phyloP scores from a whole-genome alignment of 108 stramenopile species.

The Parmales sp. region DNA sequence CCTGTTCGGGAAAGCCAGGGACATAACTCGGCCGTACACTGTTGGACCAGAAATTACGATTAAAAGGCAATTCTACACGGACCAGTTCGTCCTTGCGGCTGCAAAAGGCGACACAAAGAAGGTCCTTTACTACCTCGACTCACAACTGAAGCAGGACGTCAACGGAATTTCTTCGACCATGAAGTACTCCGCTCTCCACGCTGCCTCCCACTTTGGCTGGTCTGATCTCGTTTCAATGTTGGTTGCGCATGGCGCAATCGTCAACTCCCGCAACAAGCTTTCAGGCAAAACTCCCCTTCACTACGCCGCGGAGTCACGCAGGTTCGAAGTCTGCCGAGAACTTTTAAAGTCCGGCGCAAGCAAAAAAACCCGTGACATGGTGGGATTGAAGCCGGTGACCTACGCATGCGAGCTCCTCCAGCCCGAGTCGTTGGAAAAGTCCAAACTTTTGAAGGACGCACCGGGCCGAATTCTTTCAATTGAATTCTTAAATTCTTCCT shows the following conservation, averaged over 20 bases:
- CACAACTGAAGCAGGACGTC: neutral
- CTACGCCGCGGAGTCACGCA: slow-evolving; percentile 1
- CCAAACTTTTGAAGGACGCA: neutral
- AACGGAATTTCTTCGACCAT: neutral
- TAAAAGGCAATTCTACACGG: neutral
- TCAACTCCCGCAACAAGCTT: neutral
- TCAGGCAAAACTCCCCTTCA: neutral
- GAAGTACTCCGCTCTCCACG: neutral
- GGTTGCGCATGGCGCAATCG: neutral
- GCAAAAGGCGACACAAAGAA: neutral
- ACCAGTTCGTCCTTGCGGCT: slow-evolving; percentile 1
- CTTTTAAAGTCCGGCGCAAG: neutral
- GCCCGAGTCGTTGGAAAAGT: neutral
- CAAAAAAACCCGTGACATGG: slow-evolving; percentile 5
- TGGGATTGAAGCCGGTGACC: neutral
- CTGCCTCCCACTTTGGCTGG: neutral
- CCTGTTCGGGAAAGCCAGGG: slow-evolving; percentile 3
- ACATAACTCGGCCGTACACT: neutral
- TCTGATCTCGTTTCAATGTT: neutral
- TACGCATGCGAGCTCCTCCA: neutral
- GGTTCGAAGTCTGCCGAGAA: neutral
- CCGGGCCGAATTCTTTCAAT: neutral
- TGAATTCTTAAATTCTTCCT: neutral
- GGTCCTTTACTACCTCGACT: neutral
- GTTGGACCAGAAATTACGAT: neutral